These are phyloP conservation scores for Fusarium proliferatum DNA, from an alignment of 2,329 filamentous ascomycete genomes.

Conservation along the genomic window DNA sequence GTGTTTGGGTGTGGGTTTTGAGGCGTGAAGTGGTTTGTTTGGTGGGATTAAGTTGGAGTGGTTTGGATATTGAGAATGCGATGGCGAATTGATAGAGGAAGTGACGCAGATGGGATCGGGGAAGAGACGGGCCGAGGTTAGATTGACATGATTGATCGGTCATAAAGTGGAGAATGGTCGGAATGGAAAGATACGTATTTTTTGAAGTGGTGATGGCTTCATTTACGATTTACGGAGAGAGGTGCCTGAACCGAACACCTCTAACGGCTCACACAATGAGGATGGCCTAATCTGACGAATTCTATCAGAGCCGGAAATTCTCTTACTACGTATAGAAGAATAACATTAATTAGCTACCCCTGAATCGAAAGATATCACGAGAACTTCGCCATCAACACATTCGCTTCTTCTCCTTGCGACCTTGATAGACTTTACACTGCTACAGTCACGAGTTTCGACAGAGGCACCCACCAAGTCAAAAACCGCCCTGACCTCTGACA, in stretches of 20 bases:
- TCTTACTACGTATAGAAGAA: too few relatives aligned
- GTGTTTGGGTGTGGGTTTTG: not conserved
- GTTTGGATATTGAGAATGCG: not conserved
- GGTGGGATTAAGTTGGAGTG: not conserved
- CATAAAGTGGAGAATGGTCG: conserved; percentile 2
- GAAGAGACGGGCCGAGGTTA: conserved; percentile 37
- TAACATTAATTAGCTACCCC: too few relatives aligned
- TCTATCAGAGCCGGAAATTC: too few relatives aligned
- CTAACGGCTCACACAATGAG: rapidly evolving
- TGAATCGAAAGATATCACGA: not conserved
- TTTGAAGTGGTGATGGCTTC: conserved; percentile 12
- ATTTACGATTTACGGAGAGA: not conserved
- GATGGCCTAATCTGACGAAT: rapidly evolving
- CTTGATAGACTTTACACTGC: not conserved
- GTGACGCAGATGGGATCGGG: conserved; percentile 25
- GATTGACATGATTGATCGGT: conserved; percentile 9
- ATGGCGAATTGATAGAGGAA: conserved; percentile 8
- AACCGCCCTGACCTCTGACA: not conserved
- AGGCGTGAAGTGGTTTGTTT: not conserved
- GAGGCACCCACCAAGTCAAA: not conserved
- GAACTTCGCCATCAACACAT: not conserved
- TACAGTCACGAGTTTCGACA: not conserved
- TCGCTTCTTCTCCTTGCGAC: not conserved
- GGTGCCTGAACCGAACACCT: not conserved
- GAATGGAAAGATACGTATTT: not conserved